Evolutionary conservation across 306 rosid species (phyloP), one percentile per base, ranked within the genome.

Genomic region (Castanea mollissima): DNA sequence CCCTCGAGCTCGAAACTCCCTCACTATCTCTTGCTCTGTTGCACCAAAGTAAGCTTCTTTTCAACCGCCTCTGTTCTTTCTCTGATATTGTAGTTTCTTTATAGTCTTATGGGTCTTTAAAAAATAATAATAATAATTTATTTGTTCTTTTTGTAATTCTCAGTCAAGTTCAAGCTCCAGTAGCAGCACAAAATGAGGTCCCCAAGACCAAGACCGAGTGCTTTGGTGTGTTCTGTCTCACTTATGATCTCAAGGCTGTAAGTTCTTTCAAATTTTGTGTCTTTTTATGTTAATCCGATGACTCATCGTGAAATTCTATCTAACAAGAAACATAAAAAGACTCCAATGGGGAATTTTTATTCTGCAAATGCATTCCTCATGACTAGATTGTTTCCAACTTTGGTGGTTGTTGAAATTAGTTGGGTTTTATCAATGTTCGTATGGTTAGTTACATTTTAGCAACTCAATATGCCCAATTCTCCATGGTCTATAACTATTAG

Each of bases 221-320:
- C 85, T 95, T 64, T 80, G 98, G 99, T 11, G 90, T 95, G 57
- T 92, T 95, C 83, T 91, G 99, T 77, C 97, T 95, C 76, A 93
- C 98, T 71, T 95, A 95, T 81, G 96, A 92, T 91, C 89, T 95
- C 79, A 84, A 89, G 89, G 97, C 97, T 75, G 99, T 95, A 65
- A 89, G 94, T 80, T 60, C 3, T 58, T 27, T 0, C 64, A 38
- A 69, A 29, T 34, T 70, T 59, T 8, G 80, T 25, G 46, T 67
- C 79, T 54, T 74, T 79, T 49, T 62, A 63, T 74, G 21, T 35
- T 13, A 62, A 11, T 78, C 0, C 52, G 60, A 49, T 74, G 55
- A 16, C 2, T 5, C 4, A 21, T 34, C 55, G 69, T 68, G 70
- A 35, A 16, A n/a, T 62, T 68, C 6, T 5, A 25, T 81, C 20